Evolutionary conservation across 352 stramenopile genomes (phyloP).

Genomic region (Phytophthora crassamura): DNA sequence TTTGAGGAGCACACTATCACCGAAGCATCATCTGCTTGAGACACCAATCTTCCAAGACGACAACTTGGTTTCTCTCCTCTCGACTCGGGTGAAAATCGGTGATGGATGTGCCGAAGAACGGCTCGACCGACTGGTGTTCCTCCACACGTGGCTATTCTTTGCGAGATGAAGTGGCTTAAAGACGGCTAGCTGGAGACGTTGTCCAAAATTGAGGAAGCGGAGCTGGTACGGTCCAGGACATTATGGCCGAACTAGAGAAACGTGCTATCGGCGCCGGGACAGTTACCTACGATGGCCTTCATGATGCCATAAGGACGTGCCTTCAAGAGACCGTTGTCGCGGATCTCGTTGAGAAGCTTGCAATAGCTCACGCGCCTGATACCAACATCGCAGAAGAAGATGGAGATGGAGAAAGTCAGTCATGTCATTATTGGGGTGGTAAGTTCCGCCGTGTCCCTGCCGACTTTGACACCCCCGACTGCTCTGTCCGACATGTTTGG

Average conservation of each 20-base stretch:
- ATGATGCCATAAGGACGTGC: constrained; percentile 1
- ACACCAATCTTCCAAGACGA: constrained; percentile 1
- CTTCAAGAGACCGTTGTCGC: background rate
- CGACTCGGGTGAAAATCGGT: background rate
- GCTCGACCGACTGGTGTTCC: constrained; percentile 6
- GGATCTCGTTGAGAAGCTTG: constrained; percentile 3
- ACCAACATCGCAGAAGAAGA: background rate
- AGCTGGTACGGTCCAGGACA: constrained; percentile 4
- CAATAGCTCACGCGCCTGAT: background rate
- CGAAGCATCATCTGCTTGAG: background rate
- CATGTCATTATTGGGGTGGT: constrained; percentile 7
- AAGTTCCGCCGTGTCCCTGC: constrained; percentile 11
- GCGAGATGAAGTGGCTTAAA: constrained; percentile 16
- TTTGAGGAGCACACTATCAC: background rate
- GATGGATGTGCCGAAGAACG: constrained; percentile 2
- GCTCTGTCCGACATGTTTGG: constrained; percentile 8
- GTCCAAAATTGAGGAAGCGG: constrained; percentile 4
- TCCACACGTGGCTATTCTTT: constrained; percentile 10
- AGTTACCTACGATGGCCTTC: constrained; percentile 6
- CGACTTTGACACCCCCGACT: constrained; percentile 11
- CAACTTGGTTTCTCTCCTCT: background rate
- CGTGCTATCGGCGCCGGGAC: constrained; percentile 19
- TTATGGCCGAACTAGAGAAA: constrained; percentile 13
- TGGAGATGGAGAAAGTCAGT: background rate
- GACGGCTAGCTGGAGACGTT: background rate